phyloP scores from a whole-genome alignment of 768 basidiomycete species.

The Leccinellum rugosiceps region DNA sequence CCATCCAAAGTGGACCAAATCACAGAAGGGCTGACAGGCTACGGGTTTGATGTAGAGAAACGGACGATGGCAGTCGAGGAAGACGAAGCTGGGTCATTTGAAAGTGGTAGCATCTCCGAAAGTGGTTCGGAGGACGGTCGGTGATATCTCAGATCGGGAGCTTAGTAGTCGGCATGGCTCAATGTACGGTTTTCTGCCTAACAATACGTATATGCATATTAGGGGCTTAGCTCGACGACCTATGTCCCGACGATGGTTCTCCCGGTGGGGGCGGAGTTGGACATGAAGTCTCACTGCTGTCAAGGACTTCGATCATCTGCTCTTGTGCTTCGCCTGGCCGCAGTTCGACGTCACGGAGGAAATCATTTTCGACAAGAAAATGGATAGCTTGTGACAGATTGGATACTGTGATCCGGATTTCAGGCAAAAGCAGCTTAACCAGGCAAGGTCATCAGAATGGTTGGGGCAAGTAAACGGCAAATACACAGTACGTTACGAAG shows the following conservation, averaged over 20 bases:
- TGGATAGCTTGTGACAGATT: slow-evolving; percentile 91
- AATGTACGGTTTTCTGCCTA: neutral
- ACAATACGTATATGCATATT: neutral
- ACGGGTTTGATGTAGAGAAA: slow-evolving; percentile 81
- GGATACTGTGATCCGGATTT: slow-evolving; percentile 84
- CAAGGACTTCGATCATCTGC: slow-evolving; percentile 60
- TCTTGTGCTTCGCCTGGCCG: slow-evolving; percentile 72
- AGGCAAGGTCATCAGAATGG: slow-evolving; percentile 8
- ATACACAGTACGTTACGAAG: slow-evolving; percentile 65
- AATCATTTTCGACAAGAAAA: slow-evolving; percentile 88
- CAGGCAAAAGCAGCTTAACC: slow-evolving; percentile 73
- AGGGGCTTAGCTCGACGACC: neutral
- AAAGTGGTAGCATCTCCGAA: slow-evolving; percentile 32
- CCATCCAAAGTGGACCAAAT: slow-evolving; percentile 78
- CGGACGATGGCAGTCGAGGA: slow-evolving; percentile 62
- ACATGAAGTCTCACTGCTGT: slow-evolving; percentile 14
- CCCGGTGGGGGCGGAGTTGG: neutral
- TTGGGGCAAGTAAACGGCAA: neutral
- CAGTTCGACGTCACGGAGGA: slow-evolving; percentile 75
- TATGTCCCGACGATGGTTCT: neutral
- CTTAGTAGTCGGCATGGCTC: neutral
- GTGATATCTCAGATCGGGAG: neutral
- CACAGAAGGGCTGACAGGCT: slow-evolving; percentile 51
- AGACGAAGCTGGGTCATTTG: slow-evolving; percentile 42
- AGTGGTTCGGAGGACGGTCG: slow-evolving; percentile 22